Evolutionary conservation across 306 rosid species (phyloP).

Genomic region (Quercus rubra): DNA sequence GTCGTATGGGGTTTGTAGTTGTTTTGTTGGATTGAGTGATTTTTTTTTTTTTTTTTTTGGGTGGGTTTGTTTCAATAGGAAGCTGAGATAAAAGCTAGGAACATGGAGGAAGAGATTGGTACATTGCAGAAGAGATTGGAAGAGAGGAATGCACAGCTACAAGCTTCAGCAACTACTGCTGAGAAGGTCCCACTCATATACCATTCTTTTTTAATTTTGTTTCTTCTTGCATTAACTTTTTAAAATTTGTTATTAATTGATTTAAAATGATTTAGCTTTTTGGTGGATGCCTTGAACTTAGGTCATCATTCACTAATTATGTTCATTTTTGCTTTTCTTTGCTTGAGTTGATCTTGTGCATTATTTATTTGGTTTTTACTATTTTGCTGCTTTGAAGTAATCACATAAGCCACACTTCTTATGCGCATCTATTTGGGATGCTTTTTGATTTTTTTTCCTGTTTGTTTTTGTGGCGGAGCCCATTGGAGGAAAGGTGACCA

Average conservation of each 20-base stretch:
- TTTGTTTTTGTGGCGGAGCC: slow-evolving; percentile 24
- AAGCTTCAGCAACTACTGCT: slow-evolving; percentile 62
- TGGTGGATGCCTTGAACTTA: neutral
- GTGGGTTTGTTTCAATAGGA: slow-evolving; percentile 44
- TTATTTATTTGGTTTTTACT: neutral
- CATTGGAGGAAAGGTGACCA: slow-evolving; percentile 4
- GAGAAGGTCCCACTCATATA: slow-evolving; percentile 55
- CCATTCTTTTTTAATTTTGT: neutral
- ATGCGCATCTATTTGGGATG: slow-evolving; percentile 20
- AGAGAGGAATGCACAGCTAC: slow-evolving; percentile 63
- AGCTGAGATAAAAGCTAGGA: slow-evolving; percentile 79
- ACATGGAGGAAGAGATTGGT: slow-evolving; percentile 69
- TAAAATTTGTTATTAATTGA: neutral
- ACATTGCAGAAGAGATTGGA: slow-evolving; percentile 64
- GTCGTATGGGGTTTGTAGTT: slow-evolving; percentile 20
- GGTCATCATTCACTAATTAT: slow-evolving; percentile 15
- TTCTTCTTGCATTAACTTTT: slow-evolving; percentile 17
- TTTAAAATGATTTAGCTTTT: neutral
- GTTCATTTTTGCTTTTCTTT: slow-evolving; percentile 17
- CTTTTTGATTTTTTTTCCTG: slow-evolving; percentile 22
- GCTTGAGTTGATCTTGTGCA: slow-evolving; percentile 12
- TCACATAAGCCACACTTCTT: slow-evolving; percentile 14
- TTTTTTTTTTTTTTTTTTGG: neutral
- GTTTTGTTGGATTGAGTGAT: slow-evolving; percentile 8
- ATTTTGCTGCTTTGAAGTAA: slow-evolving; percentile 17